These are phyloP conservation scores for Dissoconium aciculare DNA, from an alignment of 2,329 filamentous ascomycete species.

Conservation along the genomic window DNA sequence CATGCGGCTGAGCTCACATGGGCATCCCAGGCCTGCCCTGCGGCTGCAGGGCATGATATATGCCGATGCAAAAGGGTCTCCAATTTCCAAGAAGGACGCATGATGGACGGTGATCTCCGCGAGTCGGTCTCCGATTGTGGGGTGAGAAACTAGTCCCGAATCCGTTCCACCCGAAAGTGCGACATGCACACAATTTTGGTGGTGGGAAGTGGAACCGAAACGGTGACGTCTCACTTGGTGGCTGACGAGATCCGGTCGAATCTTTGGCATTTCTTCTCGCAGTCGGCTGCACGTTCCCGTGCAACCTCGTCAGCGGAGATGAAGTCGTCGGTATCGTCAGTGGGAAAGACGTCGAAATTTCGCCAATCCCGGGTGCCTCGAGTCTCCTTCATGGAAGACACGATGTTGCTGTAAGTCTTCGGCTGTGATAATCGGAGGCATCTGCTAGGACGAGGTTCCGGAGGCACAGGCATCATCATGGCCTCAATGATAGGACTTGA, in stretches of 20 bases:
- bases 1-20: background rate
- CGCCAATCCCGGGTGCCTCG: slow-evolving; percentile 22
- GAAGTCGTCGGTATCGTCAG: slow-evolving; percentile 20
- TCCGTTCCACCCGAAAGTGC: background rate
- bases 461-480: slow-evolving; percentile 23
- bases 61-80: background rate
- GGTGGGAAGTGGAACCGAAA: too few relatives aligned
- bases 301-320: slow-evolving; percentile 18
- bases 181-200: too few relatives aligned
- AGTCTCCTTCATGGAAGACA: slow-evolving; percentile 19
- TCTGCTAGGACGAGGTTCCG: slow-evolving; percentile 14
- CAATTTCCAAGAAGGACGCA: background rate
- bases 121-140: background rate
- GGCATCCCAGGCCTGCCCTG: background rate
- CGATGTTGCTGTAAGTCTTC: slow-evolving; percentile 21
- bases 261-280: slow-evolving; percentile 14
- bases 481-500: slow-evolving; percentile 20
- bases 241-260: background rate
- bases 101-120: background rate
- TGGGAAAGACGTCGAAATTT: slow-evolving; percentile 21
- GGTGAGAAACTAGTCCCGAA: background rate
- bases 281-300: slow-evolving; percentile 13
- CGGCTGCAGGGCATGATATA: background rate
- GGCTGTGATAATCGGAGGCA: slow-evolving; percentile 22
- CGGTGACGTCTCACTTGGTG: background rate